phyloP scores from a whole-genome alignment of 768 basidiomycete genomes.

The Hirschioporus abietinus region DNA sequence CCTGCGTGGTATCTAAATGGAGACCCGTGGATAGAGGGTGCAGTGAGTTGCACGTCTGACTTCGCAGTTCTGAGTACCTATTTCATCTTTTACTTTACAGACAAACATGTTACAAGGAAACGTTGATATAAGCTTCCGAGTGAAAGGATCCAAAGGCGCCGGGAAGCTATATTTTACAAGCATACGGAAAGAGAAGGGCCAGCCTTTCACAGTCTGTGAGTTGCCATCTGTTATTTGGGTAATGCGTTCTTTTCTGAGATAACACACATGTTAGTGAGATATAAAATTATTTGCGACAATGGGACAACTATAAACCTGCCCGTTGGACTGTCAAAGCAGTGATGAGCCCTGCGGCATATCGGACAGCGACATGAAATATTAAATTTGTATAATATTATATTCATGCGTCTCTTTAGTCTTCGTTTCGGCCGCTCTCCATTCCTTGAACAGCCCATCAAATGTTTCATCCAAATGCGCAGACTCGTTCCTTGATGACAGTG shows the following conservation, averaged over 20 bases:
- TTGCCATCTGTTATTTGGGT: constrained; percentile 9
- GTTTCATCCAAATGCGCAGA: too few relatives aligned
- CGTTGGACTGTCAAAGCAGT: not conserved
- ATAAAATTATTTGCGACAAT: constrained; percentile 61
- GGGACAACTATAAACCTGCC: constrained; percentile 38
- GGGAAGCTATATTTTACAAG: constrained; percentile 84
- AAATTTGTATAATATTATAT: not conserved
- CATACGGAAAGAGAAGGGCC: constrained; percentile 69
- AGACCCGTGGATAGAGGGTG: constrained; percentile 63
- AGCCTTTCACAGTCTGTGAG: constrained; percentile 64
- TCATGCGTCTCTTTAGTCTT: not conserved
- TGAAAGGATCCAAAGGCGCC: constrained; percentile 69
- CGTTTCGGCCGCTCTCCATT: too few relatives aligned
- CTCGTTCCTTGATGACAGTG: too few relatives aligned
- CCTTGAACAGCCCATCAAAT: too few relatives aligned
- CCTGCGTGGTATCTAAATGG: constrained; percentile 75
- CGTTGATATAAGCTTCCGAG: constrained; percentile 70
- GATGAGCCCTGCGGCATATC: not conserved
- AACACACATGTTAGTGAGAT: constrained; percentile 42
- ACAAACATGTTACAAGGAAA: constrained; percentile 71
- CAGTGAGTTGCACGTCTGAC: constrained; percentile 38
- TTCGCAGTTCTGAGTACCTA: not conserved
- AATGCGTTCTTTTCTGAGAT: not conserved
- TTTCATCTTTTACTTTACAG: too few relatives aligned
- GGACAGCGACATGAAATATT: not conserved